A percentile compares a stretch with the other conserved stretches of the same genome.
Conservation (phyloP, 1,284 basidiomycete genomes). For the Apiotrichum sp. region DNA sequence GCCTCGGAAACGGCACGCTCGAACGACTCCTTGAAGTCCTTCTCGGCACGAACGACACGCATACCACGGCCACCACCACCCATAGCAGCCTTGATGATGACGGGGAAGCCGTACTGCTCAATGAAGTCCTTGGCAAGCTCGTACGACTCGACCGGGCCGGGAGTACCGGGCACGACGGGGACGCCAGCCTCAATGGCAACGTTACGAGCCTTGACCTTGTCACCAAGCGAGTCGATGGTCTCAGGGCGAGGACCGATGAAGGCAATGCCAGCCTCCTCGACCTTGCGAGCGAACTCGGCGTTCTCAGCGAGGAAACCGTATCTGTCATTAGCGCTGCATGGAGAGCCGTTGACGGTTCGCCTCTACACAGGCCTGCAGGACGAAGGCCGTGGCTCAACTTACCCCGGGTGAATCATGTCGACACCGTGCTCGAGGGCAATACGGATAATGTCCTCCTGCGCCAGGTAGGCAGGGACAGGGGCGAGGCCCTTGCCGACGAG, state of each 20-base stretch:
- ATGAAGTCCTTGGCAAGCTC: slow-evolving; percentile 81
- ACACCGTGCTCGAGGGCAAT: slow-evolving; percentile 94
- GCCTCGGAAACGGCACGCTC: slow-evolving; percentile 92
- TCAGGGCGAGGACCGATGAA: slow-evolving; percentile 95
- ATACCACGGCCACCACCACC: slow-evolving; percentile 97
- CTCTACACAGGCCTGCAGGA: not conserved
- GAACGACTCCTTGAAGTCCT: slow-evolving; percentile 84
- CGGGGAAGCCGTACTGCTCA: slow-evolving; percentile 92
- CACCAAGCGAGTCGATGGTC: slow-evolving; percentile 94
- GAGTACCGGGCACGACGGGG: slow-evolving; percentile 95
- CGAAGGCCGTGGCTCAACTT: slow-evolving; percentile 26
- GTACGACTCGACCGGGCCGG: slow-evolving; percentile 81
- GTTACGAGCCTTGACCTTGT: slow-evolving; percentile 95
- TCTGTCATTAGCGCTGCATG: slow-evolving; percentile 46
- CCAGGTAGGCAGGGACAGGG: slow-evolving; percentile 93
- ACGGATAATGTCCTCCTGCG: slow-evolving; percentile 93
- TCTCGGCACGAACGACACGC: slow-evolving; percentile 92
- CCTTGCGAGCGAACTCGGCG: slow-evolving; percentile 88
- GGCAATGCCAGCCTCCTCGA: slow-evolving; percentile 93
- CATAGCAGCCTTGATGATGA: slow-evolving; percentile 98
- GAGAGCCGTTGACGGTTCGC: not conserved
- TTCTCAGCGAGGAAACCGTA: slow-evolving; percentile 99
- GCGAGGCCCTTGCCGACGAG: slow-evolving; percentile 93
- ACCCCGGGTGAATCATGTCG: slow-evolving; percentile 99
- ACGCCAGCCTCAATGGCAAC: slow-evolving; percentile 75